Evolutionary conservation across 192 early-diverging fungal species (phyloP), one percentile per base, ranked within the genome.

Genomic region (Endogone sp.): DNA sequence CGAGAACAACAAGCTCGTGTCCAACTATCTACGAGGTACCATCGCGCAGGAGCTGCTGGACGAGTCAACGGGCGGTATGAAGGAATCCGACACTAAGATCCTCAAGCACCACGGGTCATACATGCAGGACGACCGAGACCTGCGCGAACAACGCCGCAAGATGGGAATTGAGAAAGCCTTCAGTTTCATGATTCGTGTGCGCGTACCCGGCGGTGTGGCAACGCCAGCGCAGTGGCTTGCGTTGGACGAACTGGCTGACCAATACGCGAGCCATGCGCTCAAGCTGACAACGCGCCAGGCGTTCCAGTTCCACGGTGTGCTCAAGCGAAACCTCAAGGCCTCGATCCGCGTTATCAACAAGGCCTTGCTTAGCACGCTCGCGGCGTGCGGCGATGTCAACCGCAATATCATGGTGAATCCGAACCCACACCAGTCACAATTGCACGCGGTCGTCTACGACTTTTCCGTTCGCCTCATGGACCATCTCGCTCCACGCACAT

Each of bases 301-400:
- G 22, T 96, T 94, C 90, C 96, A 98, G 80, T 90, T 96, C 73
- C 96, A 98, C 72, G 96, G 96, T 70, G 89, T 98, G 64, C 76
- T 98, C 72, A 98, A 98, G 86, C 84, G 85, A 72, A 89, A 94
- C 70, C 83, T 98, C 57, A 95, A 92, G 82, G 75, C 84, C 62
- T 85, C 94, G 64, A 96, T 96, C 71, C 93, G 93, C 66, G 90
- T 88, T 65, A 96, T 98, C 83, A 98, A 98, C 82, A 89, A 89
- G 66, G 85, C 86, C 26, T 79, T 96, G 60, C 88, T 98, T 80
- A 91, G 94, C 79, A 96, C 95, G 29, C 86, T 98, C 57, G 96
- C 96, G 54, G 96, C 96, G 59, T 98, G 96, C 79, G 96, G 96
- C 67, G 96, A 98, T 80, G 96, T 98, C 69, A 98, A 98, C 84